phyloP scores from a whole-genome alignment of 176 grass and related monocot species.

The Paspalum vaginatum region DNA sequence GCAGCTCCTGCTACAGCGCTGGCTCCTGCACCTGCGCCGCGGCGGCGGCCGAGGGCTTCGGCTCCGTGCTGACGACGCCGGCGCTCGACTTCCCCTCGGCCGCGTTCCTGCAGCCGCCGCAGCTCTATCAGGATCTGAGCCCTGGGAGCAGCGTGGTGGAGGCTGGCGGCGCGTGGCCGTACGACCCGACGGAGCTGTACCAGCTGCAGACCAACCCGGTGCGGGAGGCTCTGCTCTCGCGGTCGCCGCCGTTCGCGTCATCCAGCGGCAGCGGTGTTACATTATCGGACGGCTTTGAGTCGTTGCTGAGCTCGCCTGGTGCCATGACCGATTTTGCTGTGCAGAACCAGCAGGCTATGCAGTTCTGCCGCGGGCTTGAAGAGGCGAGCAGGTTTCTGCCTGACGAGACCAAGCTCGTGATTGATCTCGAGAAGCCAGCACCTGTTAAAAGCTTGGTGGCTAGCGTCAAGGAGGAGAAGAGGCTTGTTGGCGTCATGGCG shows the following conservation, averaged over 20 bases:
- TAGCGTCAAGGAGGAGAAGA: conserved; percentile 35
- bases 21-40: conserved; percentile 31
- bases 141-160: conserved; percentile 35
- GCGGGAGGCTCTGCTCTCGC: conserved; percentile 39
- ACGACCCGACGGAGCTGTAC: conserved; percentile 47
- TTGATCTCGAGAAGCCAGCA: conserved; percentile 54
- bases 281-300: conserved; percentile 43
- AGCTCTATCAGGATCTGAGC: conserved; percentile 43
- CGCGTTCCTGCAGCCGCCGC: conserved; percentile 39
- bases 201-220: conserved; percentile 43
- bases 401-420: conserved; percentile 60
- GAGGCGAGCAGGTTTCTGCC: conserved; percentile 75
- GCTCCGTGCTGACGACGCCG: neutral
- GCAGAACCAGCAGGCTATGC: conserved; percentile 58
- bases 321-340: conserved; percentile 38
- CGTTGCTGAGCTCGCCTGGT: conserved; percentile 34
- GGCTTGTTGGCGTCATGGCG: conserved; percentile 41
- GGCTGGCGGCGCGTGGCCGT: conserved; percentile 35
- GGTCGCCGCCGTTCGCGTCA: conserved; percentile 38
- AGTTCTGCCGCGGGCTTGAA: conserved; percentile 67
- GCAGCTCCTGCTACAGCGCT: conserved; percentile 43
- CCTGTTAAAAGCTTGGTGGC: neutral
- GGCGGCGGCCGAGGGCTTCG: neutral
- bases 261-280: conserved; percentile 38
- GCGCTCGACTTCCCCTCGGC: conserved; percentile 25